Evolutionary conservation across 2,329 filamentous ascomycete genomes (phyloP).

Genomic region (Emericellopsis atlantica): DNA sequence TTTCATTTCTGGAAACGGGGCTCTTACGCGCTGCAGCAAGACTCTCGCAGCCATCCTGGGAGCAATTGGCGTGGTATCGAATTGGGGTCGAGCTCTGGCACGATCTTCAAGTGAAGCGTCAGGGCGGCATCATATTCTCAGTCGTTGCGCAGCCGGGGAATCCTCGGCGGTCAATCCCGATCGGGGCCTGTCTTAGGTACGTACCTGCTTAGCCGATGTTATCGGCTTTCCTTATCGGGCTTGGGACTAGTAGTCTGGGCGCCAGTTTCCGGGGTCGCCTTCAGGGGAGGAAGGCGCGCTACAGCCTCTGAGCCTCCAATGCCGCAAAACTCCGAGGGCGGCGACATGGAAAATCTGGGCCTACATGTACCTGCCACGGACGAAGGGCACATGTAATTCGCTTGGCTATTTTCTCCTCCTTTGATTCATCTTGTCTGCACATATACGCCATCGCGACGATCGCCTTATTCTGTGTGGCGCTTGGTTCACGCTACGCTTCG

Average conservation of each 20-base stretch:
- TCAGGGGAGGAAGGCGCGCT: no score
- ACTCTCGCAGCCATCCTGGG: constrained; percentile 43
- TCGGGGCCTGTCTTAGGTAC: neutral
- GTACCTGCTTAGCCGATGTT: neutral
- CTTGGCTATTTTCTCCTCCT: neutral
- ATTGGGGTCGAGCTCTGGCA: neutral
- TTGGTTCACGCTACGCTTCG: neutral
- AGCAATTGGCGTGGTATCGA: constrained; percentile 1
- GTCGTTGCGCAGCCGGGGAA: neutral
- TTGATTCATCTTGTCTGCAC: neutral
- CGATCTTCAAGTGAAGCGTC: no score
- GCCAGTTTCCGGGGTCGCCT: no score
- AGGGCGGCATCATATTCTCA: neutral
- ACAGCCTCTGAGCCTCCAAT: neutral
- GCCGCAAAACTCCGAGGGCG: constrained; percentile 1
- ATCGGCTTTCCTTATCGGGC: neutral
- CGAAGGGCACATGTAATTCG: neutral
- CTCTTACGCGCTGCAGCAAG: constrained; percentile 40
- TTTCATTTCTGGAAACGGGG: no score
- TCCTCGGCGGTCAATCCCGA: constrained; percentile 1
- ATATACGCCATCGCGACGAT: no score
- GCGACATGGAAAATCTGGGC: neutral
- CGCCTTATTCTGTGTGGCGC: neutral
- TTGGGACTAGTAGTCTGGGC: no score
- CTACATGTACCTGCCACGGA: neutral